Base-by-base conservation (phyloP, 2,329 filamentous ascomycete genomes). In the Aphanocladium album region DNA sequence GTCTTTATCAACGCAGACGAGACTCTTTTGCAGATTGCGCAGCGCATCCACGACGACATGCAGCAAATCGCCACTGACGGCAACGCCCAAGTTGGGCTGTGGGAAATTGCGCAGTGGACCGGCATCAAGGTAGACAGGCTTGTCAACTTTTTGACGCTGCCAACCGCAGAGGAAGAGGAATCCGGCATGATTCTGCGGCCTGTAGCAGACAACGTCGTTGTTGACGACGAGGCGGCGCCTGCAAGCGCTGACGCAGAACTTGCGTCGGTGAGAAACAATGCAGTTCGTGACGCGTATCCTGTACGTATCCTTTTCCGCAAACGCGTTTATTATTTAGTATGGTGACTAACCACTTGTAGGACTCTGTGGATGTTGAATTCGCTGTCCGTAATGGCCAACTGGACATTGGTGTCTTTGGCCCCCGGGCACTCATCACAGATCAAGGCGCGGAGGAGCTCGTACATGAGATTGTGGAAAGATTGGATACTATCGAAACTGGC, bases 111-210 rank as follows among this genome's bases (percentile, higher is more conserved):
- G 21, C 72, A 80, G 17, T 96, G 91, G 91, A 93, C 90, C 0
- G 89, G 88, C 0, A 74, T 91, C 2, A 77, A 73, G 58, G 72
- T 96, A 1, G 83, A 89, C 66, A 86, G 83, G 0, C 93, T 90
- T 74, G 85, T 96, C 67, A 97, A 97, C 71, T 95, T 96, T 65
- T 73, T 96, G 19, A 85, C 79, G 56, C 71, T 86, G 5, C 82
- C 82, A 0, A 61, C 33, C 1, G 21, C 9, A 1, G 30, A 23
- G 12, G 21, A 47, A 12, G 49, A 64, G 8, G 45, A 59, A 16
- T 25, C 1, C 25, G 47, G n/a, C 5, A 43, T 45, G n/a, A 17
- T 21, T 12, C n/a, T 60, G 12, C 43, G 16, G 8, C 25, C 33
- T 3, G 6, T 47, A 19, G 21, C 30, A 17, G n/a, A 21, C 17